Evolutionary conservation across 2,329 filamentous ascomycete genomes (phyloP).

Genomic region (Ceratocystis destructans): DNA sequence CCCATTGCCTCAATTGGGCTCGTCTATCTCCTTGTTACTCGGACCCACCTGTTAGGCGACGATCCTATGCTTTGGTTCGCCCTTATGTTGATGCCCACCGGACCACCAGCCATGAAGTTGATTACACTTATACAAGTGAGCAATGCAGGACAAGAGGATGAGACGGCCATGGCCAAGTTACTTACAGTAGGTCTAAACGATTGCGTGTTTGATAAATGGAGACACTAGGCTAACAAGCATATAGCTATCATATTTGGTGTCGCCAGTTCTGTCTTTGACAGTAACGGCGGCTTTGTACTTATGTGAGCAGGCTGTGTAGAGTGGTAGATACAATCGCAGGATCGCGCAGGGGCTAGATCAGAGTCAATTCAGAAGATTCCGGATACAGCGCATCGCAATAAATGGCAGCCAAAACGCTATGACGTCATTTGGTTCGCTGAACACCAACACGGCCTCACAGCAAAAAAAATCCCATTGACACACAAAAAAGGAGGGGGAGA

Average conservation of each 20-base stretch:
- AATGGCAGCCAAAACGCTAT: background rate
- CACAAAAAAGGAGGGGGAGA: background rate
- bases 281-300: background rate
- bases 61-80: slow-evolving; percentile 55
- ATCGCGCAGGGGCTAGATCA: background rate
- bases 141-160: slow-evolving; percentile 28
- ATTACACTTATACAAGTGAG: slow-evolving; percentile 34
- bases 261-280: slow-evolving; percentile 3
- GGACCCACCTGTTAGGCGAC: slow-evolving; percentile 35
- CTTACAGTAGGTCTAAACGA: slow-evolving; percentile 27
- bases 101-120: slow-evolving; percentile 35
- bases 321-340: background rate
- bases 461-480: background rate
- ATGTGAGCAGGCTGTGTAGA: background rate
- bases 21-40: slow-evolving; percentile 41
- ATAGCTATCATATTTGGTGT: slow-evolving; percentile 3
- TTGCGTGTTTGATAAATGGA: background rate
- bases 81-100: slow-evolving; percentile 36
- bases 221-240: background rate
- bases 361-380: background rate
- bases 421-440: background rate
- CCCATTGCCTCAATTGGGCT: slow-evolving; percentile 40
- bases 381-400: background rate
- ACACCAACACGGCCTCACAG: background rate
- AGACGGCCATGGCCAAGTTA: slow-evolving; percentile 32